Evolutionary conservation across 805 yeast species (phyloP).

Genomic region (Candida vartiovaarae): DNA sequence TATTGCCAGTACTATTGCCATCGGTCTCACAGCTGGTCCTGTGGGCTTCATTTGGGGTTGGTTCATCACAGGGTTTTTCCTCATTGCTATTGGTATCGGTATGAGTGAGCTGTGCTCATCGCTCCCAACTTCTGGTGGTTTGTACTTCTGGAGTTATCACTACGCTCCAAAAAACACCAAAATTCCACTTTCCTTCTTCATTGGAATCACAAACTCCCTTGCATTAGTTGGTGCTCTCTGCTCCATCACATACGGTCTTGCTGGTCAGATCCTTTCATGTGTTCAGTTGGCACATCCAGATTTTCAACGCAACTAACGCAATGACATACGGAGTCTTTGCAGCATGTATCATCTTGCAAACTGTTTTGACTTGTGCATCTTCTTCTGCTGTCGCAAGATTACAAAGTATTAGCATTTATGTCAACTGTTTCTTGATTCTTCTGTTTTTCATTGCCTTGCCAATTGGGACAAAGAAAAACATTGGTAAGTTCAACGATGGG

Average conservation of each 20-base stretch:
- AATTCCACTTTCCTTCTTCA: slow-evolving; percentile 45
- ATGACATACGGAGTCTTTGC: slow-evolving; percentile 55
- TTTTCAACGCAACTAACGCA: slow-evolving; percentile 46
- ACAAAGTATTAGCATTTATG: slow-evolving; percentile 46
- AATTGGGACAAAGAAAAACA: slow-evolving; percentile 34
- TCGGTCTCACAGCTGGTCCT: slow-evolving; percentile 52
- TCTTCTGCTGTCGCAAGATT: slow-evolving; percentile 45
- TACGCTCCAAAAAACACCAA: slow-evolving; percentile 47
- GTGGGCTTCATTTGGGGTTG: slow-evolving; percentile 59
- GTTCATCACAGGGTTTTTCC: slow-evolving; percentile 48
- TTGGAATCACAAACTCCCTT: slow-evolving; percentile 57
- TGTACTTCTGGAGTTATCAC: slow-evolving; percentile 54
- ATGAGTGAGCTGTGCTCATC: slow-evolving; percentile 57
- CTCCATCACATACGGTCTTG: slow-evolving; percentile 59
- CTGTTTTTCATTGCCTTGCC: slow-evolving; percentile 50
- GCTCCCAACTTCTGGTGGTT: slow-evolving; percentile 67
- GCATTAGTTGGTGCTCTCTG: slow-evolving; percentile 58
- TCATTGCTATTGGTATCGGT: slow-evolving; percentile 46
- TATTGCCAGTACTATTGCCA: slow-evolving; percentile 43
- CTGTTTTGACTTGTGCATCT: slow-evolving; percentile 42
- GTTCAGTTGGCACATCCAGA: slow-evolving; percentile 39
- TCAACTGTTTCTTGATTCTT: slow-evolving; percentile 41
- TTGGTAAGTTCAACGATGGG: slow-evolving; percentile 33
- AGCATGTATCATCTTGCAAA: slow-evolving; percentile 45
- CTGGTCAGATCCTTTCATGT: slow-evolving; percentile 45